Evolutionary conservation across 2,329 filamentous ascomycete species (phyloP).

Genomic region (Aspergillus sclerotialis): DNA sequence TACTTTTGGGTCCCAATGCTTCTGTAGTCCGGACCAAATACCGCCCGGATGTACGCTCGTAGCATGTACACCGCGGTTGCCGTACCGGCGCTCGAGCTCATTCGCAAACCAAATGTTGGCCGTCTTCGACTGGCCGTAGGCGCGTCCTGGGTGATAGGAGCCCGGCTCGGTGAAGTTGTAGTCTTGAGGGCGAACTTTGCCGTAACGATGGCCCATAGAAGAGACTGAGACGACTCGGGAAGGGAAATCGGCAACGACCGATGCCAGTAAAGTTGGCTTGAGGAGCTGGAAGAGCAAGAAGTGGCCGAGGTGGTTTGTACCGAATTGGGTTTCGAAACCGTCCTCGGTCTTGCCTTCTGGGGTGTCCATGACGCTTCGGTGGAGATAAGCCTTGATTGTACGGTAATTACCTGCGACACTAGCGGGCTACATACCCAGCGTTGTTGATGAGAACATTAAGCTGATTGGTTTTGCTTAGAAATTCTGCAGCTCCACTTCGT

Average conservation of each 20-base stretch:
- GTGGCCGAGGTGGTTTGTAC: conserved; percentile 46
- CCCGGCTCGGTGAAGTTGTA: conserved; percentile 34
- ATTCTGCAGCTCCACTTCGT: conserved; percentile 4
- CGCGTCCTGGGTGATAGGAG: conserved; percentile 25
- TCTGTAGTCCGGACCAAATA: conserved; percentile 4
- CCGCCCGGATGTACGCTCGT: conserved; percentile 41
- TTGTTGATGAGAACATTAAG: conserved; percentile 34
- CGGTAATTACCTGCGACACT: too few relatives aligned
- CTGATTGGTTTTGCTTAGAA: conserved; percentile 6
- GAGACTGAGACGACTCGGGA: conserved; percentile 45
- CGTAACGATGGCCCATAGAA: conserved; percentile 36
- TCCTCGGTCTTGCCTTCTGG: conserved; percentile 29
- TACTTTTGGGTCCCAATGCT: conserved; percentile 4
- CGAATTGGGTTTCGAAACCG: conserved; percentile 45
- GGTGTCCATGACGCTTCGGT: conserved; percentile 29
- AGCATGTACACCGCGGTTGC: conserved; percentile 37
- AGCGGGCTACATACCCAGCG: conserved; percentile 19
- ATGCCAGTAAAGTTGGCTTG: conserved; percentile 19
- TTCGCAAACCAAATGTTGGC: conserved; percentile 48
- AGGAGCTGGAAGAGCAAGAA: conserved; percentile 50
- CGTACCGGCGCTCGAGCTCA: conserved; percentile 46
- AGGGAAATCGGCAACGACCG: conserved; percentile 27
- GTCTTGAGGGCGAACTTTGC: conserved; percentile 22
- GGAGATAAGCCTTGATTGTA: too few relatives aligned
- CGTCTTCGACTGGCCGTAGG: conserved; percentile 46